Evolutionary conservation across 2,329 filamentous ascomycete genomes (phyloP), one percentile per base, ranked within the genome.

Genomic region (Diplocarpon rosae): DNA sequence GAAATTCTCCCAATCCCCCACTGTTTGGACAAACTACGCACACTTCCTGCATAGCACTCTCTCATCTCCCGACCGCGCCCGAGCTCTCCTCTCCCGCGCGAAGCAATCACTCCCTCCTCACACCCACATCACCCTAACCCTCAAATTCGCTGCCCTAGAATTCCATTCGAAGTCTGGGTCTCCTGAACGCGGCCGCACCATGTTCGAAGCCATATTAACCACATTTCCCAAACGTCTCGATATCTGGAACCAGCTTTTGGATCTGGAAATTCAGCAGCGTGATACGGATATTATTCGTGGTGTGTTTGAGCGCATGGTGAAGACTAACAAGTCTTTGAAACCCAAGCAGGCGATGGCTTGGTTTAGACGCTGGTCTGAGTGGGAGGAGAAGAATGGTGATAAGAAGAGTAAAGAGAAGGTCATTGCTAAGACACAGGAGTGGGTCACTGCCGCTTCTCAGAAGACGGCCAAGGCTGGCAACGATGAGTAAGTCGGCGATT

Each of bases 1-100:
- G 70, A 95, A 93, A 67, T 89, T 87, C 48, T 83, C 83, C 51
- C 79, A 81, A 53, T 78, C 81, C 5, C 81, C 85, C 9, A 76
- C 80, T 42, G 79, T 95, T 54, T 98, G 89, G 86, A 73, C 83
- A 65, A 95, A 96, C 69, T 96, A 95, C 65, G 90, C 89, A 17
- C 83, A 84, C 58, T 96, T 95, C 73, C 73, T 98, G 45, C 83
- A 95, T 67, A 80, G 83, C 47, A 84, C 78, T 1, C 67, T 77
- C 48, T 70, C 75, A 46, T 73, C 82, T 10, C 76, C 87, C 1
- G 81, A 82, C n/a, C 77, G 80, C 7, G 85, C 81, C 3, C 82
- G 88, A 44, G 78, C 78, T 1, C 76, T 98, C 12, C 77, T 96
- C 5, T 73, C 82, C 2, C 83, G 90, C 34, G 90, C 92, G 13